Evolutionary conservation across 345 rosid genomes (phyloP).

Genomic region (Psidium guajava): DNA sequence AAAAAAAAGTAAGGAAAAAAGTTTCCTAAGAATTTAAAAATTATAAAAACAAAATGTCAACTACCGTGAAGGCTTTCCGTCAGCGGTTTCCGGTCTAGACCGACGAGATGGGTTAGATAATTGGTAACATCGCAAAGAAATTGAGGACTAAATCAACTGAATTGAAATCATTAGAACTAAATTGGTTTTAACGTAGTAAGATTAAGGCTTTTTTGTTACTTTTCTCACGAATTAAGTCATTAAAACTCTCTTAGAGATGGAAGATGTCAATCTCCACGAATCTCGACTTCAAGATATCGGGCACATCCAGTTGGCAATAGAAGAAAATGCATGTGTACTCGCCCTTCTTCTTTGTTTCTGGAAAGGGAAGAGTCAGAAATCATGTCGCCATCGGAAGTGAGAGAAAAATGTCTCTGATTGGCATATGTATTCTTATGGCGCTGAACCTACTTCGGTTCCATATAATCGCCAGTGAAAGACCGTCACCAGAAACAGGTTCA

Average conservation of each 20-base stretch:
- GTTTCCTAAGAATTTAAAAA: too few relatives aligned
- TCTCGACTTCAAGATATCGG: neutral
- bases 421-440: neutral
- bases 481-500: neutral
- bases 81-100: too few relatives aligned
- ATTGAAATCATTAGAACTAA: too few relatives aligned
- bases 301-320: neutral
- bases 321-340: neutral
- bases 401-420: neutral
- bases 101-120: too few relatives aligned
- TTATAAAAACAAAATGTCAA: too few relatives aligned
- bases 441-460: neutral
- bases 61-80: too few relatives aligned
- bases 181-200: too few relatives aligned
- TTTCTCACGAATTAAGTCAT: too few relatives aligned
- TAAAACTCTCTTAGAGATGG: neutral
- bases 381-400: neutral
- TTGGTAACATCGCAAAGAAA: too few relatives aligned
- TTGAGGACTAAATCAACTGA: too few relatives aligned
- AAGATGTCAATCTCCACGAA: neutral
- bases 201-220: too few relatives aligned
- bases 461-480: neutral
- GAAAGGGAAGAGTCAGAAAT: neutral
- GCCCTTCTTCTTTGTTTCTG: neutral
- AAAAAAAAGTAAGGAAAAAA: too few relatives aligned